Evolutionary conservation across 1,284 basidiomycete genomes (phyloP).

Genomic region (Flammula alnicola): DNA sequence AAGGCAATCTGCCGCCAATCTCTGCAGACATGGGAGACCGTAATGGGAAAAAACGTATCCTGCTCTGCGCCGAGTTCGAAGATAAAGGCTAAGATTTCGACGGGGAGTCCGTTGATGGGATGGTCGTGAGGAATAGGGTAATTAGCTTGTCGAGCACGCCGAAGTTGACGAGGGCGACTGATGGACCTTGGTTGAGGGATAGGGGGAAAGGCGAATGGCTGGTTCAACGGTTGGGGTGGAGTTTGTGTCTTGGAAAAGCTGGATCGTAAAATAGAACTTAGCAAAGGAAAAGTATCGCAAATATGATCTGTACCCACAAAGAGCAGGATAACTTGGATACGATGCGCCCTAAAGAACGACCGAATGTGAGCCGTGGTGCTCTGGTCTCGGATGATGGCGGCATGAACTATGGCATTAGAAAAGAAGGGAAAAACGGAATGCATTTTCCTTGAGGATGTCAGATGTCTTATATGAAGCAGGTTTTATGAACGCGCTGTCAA

Average conservation of each 20-base stretch:
- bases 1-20: slow-evolving; percentile 63
- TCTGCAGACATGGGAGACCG: slow-evolving; percentile 66
- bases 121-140: slow-evolving; percentile 35
- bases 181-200: slow-evolving; percentile 14
- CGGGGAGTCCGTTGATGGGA: slow-evolving; percentile 58
- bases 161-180: slow-evolving; percentile 37
- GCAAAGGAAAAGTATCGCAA: not conserved
- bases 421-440: slow-evolving; percentile 12
- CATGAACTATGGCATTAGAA: slow-evolving; percentile 30
- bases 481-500: slow-evolving; percentile 21
- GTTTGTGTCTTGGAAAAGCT: slow-evolving; percentile 1
- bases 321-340: slow-evolving; percentile 33
- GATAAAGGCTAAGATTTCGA: slow-evolving; percentile 63
- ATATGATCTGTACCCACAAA: slow-evolving; percentile 25
- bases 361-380: slow-evolving; percentile 34
- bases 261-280: not conserved
- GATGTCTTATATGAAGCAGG: slow-evolving; percentile 18
- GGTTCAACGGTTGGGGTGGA: slow-evolving; percentile 17
- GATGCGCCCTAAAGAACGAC: slow-evolving; percentile 38
- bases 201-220: slow-evolving; percentile 11
- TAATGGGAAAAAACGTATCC: slow-evolving; percentile 58
- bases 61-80: slow-evolving; percentile 63
- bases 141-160: slow-evolving; percentile 24
- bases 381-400: slow-evolving; percentile 31
- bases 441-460: not conserved